Conservation (phyloP, 2,329 filamentous ascomycete species). For the Hansfordia pulvinata region DNA sequence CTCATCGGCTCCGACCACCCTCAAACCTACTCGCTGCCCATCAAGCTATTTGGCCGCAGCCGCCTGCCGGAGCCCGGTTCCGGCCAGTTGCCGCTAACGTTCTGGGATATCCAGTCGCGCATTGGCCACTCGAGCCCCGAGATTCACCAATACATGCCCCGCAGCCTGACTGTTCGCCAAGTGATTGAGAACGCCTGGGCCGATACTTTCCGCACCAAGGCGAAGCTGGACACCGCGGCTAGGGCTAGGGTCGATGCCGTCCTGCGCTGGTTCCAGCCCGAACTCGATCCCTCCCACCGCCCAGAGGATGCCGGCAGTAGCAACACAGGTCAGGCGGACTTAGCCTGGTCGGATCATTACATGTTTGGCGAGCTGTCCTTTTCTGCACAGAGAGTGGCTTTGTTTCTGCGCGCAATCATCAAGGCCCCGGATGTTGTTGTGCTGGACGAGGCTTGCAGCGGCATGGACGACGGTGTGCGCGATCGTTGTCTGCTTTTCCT, state of each 20-base stretch:
- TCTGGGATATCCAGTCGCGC: conserved; percentile 82
- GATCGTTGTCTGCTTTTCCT: conserved; percentile 81
- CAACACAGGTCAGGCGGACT: conserved; percentile 7
- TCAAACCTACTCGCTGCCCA: conserved; percentile 79
- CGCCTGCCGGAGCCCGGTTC: conserved; percentile 63
- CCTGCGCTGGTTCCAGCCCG: conserved; percentile 63
- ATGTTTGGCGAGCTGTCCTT: conserved; percentile 67
- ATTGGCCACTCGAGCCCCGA: conserved; percentile 92
- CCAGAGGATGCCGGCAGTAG: conserved; percentile 10
- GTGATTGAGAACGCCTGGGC: conserved; percentile 81
- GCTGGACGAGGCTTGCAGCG: conserved; percentile 77
- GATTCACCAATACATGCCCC: conserved; percentile 85
- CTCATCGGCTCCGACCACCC: conserved; percentile 93
- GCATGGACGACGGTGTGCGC: conserved; percentile 69
- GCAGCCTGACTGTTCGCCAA: conserved; percentile 56
- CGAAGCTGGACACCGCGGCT: conserved; percentile 46
- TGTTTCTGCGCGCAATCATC: conserved; percentile 72
- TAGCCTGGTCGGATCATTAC: conserved; percentile 53
- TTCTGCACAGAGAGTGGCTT: conserved; percentile 67
- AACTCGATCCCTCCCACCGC: conserved; percentile 48
- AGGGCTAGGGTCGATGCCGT: conserved; percentile 50
- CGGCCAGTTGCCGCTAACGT: conserved; percentile 57
- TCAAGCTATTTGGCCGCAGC: conserved; percentile 72
- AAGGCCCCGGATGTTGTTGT: conserved; percentile 73
- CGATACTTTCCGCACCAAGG: conserved; percentile 66